These are phyloP conservation scores for Nidula niveotomentosa DNA, from an alignment of 1,284 basidiomycete species.

Conservation along the genomic window DNA sequence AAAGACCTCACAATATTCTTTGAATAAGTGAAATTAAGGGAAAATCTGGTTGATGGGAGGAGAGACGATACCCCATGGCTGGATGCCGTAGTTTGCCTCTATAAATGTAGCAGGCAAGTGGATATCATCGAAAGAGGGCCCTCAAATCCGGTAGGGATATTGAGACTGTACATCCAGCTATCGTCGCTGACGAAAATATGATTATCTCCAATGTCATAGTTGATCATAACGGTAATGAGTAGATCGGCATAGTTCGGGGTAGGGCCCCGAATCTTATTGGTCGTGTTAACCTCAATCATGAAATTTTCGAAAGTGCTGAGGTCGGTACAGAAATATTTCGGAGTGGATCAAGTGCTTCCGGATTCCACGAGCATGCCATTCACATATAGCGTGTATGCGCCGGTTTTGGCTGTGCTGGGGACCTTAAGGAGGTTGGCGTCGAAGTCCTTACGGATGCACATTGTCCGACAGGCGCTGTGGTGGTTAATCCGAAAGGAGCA, in stretches of 20 bases:
- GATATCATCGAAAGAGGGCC: conserved; percentile 22
- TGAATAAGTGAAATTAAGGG: too few relatives aligned
- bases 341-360: conserved; percentile 8
- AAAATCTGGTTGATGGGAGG: conserved; percentile 4
- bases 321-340: conserved; percentile 19
- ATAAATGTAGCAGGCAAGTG: conserved; percentile 19
- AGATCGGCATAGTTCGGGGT: conserved; percentile 14
- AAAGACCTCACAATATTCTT: too few relatives aligned
- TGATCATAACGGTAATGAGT: conserved; percentile 20
- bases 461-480: conserved; percentile 6
- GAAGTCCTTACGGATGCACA: conserved; percentile 20
- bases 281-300: conserved; percentile 19
- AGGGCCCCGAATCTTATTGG: conserved; percentile 8
- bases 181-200: conserved; percentile 23
- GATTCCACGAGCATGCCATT: conserved; percentile 19
- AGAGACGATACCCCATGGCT: conserved; percentile 11
- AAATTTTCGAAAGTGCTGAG: conserved; percentile 20
- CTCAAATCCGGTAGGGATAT: conserved; percentile 19
- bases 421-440: conserved; percentile 14
- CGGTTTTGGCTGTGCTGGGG: conserved; percentile 18
- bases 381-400: conserved; percentile 24
- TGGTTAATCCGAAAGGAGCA: not conserved
- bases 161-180: conserved; percentile 13
- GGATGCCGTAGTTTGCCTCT: conserved; percentile 13
- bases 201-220: conserved; percentile 21